A percentile compares a stretch with the other conserved stretches of the same genome.
Evolutionary conservation across 805 yeast species (phyloP).

Genomic region (Candida silvatica): DNA sequence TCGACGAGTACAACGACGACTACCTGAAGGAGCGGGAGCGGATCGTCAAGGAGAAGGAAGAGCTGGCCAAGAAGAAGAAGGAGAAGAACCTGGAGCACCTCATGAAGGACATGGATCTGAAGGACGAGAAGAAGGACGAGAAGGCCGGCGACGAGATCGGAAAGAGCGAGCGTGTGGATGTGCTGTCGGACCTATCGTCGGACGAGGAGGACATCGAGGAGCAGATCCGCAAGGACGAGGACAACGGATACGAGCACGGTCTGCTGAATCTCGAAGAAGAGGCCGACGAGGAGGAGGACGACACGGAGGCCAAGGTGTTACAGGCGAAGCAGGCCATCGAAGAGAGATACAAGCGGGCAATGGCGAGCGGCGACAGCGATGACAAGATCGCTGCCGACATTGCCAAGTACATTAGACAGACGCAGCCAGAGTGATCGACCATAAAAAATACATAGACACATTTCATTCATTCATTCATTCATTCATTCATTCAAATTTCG

Average conservation of each 20-base stretch:
- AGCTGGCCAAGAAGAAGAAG: slow-evolving; percentile 63
- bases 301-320: slow-evolving; percentile 38
- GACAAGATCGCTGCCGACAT: slow-evolving; percentile 65
- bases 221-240: slow-evolving; percentile 38
- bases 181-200: slow-evolving; percentile 39
- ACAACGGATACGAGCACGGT: slow-evolving; percentile 30
- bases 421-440: slow-evolving; percentile 10
- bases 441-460: not conserved
- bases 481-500: too few species aligned
- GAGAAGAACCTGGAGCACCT: slow-evolving; percentile 61
- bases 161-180: slow-evolving; percentile 32
- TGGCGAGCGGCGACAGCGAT: slow-evolving; percentile 54
- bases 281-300: slow-evolving; percentile 49
- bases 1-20: slow-evolving; percentile 75
- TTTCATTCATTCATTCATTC: slow-evolving; percentile 1
- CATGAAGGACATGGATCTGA: slow-evolving; percentile 81
- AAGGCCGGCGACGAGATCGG: slow-evolving; percentile 10
- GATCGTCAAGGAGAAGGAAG: slow-evolving; percentile 66
- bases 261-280: slow-evolving; percentile 31
- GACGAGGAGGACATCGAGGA: slow-evolving; percentile 44
- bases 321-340: slow-evolving; percentile 50
- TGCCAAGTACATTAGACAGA: slow-evolving; percentile 46
- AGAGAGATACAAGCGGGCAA: slow-evolving; percentile 64
- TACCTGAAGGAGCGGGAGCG: slow-evolving; percentile 84
- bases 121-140: slow-evolving; percentile 23